Percentiles rank a stretch among this genome's conserved stretches.
phyloP scores from a whole-genome alignment of 352 stramenopile species.

The Elongisporangium undulatum region DNA sequence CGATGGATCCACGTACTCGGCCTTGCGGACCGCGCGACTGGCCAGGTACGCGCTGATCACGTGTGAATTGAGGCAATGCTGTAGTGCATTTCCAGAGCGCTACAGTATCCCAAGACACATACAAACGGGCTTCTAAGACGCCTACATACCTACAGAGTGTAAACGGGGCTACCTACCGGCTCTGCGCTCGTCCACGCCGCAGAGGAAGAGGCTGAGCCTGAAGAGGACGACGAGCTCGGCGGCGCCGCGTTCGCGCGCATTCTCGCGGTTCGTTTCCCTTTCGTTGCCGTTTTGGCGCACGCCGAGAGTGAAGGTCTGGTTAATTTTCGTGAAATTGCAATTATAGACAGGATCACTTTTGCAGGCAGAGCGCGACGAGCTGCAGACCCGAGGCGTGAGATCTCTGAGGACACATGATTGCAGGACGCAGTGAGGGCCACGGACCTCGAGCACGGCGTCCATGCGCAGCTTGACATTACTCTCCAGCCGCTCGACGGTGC shows the following conservation, averaged over 20 bases:
- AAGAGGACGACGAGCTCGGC: no score
- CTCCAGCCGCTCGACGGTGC: slow-evolving; percentile 34
- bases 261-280: no score
- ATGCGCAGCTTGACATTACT: slow-evolving; percentile 42
- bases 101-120: slow-evolving; percentile 9
- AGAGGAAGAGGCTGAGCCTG: no score
- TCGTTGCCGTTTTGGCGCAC: no score
- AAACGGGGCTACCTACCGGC: no score
- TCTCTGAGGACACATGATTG: neutral
- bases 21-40: slow-evolving; percentile 38
- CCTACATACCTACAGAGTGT: neutral
- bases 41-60: slow-evolving; percentile 73
- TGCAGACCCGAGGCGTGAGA: slow-evolving; percentile 7
- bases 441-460: slow-evolving; percentile 49
- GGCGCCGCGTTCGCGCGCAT: no score
- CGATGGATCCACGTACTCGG: slow-evolving; percentile 15
- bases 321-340: neutral
- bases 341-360: slow-evolving; percentile 4
- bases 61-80: slow-evolving; percentile 79
- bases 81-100: slow-evolving; percentile 35
- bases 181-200: no score
- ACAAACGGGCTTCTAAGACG: neutral
- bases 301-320: no score
- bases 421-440: neutral
- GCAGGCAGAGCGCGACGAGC: slow-evolving; percentile 32